Conservation (phyloP, 148 eudicot genomes). For the Persicaria maculosa region DNA sequence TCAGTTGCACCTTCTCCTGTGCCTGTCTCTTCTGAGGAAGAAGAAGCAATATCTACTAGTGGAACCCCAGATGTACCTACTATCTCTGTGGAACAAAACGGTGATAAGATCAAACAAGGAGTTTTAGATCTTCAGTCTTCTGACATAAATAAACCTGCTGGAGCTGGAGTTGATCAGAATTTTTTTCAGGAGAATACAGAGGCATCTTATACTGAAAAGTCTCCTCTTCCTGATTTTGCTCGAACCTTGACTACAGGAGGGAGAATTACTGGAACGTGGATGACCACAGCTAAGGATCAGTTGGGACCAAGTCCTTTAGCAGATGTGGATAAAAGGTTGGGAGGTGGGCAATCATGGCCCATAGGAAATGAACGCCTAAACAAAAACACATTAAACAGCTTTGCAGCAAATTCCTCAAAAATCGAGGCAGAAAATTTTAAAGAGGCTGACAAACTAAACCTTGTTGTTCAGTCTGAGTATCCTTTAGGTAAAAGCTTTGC, state of each 20-base stretch:
- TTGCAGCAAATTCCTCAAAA: slow-evolving; percentile 15
- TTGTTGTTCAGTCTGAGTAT: slow-evolving; percentile 11
- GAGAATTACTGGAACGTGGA: slow-evolving; percentile 1
- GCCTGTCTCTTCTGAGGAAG: slow-evolving; percentile 32
- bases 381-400: slow-evolving; percentile 20
- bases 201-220: slow-evolving; percentile 13
- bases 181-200: slow-evolving; percentile 19
- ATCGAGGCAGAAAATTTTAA: slow-evolving; percentile 10
- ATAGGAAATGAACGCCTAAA: slow-evolving; percentile 19
- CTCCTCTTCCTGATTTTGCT: slow-evolving; percentile 12
- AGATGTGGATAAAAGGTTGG: slow-evolving; percentile 17
- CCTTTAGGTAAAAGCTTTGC: background rate
- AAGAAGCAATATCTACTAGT: slow-evolving; percentile 27
- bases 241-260: background rate
- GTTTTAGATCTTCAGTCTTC: slow-evolving; percentile 14
- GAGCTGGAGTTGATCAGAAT: slow-evolving; percentile 23
- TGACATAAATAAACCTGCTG: slow-evolving; percentile 23
- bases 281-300: slow-evolving; percentile 6
- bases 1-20: slow-evolving; percentile 23
- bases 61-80: slow-evolving; percentile 19
- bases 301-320: slow-evolving; percentile 12
- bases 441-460: slow-evolving; percentile 20
- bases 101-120: slow-evolving; percentile 21
- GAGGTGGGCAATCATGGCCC: slow-evolving; percentile 15
- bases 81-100: slow-evolving; percentile 18